These are phyloP conservation scores for Tricholoma saponaceum DNA, from an alignment of 768 basidiomycete genomes.

Conservation along the genomic window DNA sequence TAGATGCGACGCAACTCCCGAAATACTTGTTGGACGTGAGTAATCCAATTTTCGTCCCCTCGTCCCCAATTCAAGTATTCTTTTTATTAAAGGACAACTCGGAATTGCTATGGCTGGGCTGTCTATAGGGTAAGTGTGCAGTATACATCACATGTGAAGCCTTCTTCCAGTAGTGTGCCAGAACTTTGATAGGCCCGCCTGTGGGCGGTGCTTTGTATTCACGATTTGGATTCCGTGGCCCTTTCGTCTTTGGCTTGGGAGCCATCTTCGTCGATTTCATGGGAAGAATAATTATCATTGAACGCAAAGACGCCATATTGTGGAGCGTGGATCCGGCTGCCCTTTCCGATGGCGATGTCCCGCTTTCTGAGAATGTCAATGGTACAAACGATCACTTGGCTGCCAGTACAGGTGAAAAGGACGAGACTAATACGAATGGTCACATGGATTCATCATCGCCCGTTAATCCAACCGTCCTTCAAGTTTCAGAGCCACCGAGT, in stretches of 20 bases:
- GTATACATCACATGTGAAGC: conserved; percentile 3
- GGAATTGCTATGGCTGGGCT: conserved; percentile 59
- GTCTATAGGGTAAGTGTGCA: conserved; percentile 41
- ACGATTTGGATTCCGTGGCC: conserved; percentile 56
- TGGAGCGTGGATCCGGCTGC: conserved; percentile 43
- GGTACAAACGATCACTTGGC: neutral
- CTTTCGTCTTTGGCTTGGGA: conserved; percentile 51
- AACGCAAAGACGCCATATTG: conserved; percentile 44
- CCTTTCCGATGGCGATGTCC: neutral
- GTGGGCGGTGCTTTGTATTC: conserved; percentile 51
- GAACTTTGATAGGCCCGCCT: conserved; percentile 54
- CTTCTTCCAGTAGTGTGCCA: conserved; percentile 14
- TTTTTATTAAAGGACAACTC: conserved; percentile 41
- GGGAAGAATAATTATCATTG: conserved; percentile 53
- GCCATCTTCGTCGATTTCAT: conserved; percentile 46
- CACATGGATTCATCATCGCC: neutral
- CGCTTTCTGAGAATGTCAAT: neutral
- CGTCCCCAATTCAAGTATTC: neutral
- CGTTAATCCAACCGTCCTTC: neutral
- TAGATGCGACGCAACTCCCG: conserved; percentile 56
- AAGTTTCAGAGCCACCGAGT: neutral
- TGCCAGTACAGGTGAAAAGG: neutral
- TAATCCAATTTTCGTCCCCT: conserved; percentile 1
- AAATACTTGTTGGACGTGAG: conserved; percentile 45
- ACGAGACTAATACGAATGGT: neutral